These are phyloP conservation scores for Geranium brycei DNA, from an alignment of 345 rosid genomes.

Conservation along the genomic window DNA sequence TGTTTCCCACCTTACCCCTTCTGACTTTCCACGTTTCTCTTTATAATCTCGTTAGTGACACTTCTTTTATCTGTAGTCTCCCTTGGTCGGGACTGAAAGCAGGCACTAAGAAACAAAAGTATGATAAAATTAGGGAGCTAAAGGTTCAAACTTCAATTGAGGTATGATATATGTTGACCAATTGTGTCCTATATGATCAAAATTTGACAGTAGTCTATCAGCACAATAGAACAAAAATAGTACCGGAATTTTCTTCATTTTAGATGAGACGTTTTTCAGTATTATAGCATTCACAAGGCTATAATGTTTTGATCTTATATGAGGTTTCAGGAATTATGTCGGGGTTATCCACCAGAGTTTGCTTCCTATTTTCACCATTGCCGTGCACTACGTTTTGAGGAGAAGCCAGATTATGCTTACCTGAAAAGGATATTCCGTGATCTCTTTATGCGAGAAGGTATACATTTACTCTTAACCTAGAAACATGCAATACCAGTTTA, in stretches of 20 bases:
- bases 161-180: constrained; percentile 17
- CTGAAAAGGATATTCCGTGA: constrained; percentile 88
- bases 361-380: constrained; percentile 96
- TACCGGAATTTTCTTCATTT: neutral
- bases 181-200: neutral
- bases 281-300: too few relatives aligned
- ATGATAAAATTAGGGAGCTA: constrained; percentile 93
- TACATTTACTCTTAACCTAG: constrained; percentile 10
- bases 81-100: constrained; percentile 99
- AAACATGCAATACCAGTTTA: neutral
- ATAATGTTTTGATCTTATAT: neutral
- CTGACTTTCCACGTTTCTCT: constrained; percentile 1
- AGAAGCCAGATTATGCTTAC: constrained; percentile 89
- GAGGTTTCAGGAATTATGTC: constrained; percentile 57
- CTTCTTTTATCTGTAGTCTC: constrained; percentile 39
- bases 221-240: neutral
- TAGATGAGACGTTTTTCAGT: neutral
- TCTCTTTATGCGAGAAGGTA: constrained; percentile 93
- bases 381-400: constrained; percentile 82
- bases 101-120: constrained; percentile 94
- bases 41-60: constrained; percentile 9
- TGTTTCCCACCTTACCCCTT: neutral
- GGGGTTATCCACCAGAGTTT: constrained; percentile 92
- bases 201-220: neutral
- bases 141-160: constrained; percentile 85